Base-by-base conservation (phyloP, 2,329 filamentous ascomycete genomes). In the Beauveria caledonica region DNA sequence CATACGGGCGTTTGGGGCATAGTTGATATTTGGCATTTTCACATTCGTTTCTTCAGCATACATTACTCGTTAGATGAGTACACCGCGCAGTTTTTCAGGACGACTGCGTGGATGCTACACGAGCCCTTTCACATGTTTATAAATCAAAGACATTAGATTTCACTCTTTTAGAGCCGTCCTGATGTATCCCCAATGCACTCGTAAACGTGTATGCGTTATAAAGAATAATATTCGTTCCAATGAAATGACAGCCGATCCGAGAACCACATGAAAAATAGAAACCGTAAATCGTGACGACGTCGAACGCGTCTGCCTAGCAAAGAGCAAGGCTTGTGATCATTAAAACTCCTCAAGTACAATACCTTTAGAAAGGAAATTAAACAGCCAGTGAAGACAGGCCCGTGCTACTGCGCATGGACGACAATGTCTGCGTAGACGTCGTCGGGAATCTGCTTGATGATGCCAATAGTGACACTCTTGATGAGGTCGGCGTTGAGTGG, bases 341-440 rank as follows among this genome's bases (percentile, higher is more conserved):
- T 9, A 48, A 48, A 57, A 57, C 54, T 48, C 54, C 44, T 57
- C 40, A 40, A 58, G 19, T 49, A 25, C 29, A 58, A 58, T 44
- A 36, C 57, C 13, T 25, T 33, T 36, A 15, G 5, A 15, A 11
- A 21, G 15, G 50, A 8, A 25, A 44, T 11, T 2, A 25, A 44
- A 23, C 7, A 51, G 17, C 6, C 33, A 36, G 13, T 15, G 15
- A 11, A 36, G 33, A 6, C 33, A 15, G 21, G n/a, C 15, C 9
- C 3, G 9, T 17, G 29, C 60, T 74, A 92, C 68, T 88, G 88
- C 7, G 93, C 93, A 72, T 99, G 94, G 45, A 82, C 80, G 56
- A 97, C 86, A 68, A 99, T 91, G 71, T 96, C 90, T 55, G 88
- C 86, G 70, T 97, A 99, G 52, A 97, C 80, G 65, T 95, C 89